These are phyloP conservation scores for Daldinia decipiens DNA, from an alignment of 495 filamentous ascomycete genomes.

Conservation along the genomic window DNA sequence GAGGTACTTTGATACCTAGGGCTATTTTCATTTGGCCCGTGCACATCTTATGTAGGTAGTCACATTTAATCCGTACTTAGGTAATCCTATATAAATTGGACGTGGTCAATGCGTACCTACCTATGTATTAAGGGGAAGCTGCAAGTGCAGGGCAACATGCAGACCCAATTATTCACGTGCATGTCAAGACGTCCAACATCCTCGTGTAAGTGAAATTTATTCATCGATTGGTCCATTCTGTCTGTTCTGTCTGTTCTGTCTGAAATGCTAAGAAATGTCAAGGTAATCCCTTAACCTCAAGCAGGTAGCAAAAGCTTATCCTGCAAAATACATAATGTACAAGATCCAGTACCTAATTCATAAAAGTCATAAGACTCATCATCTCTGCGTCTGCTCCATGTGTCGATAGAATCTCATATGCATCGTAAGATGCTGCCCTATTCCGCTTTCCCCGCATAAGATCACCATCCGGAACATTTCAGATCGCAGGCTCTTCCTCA, in stretches of 20 bases:
- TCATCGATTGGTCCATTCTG: not conserved
- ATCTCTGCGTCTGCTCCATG: not conserved
- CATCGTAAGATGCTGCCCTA: not conserved
- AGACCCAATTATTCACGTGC: constrained; percentile 2
- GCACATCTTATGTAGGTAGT: not conserved
- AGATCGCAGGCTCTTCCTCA: not conserved
- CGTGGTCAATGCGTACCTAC: not conserved
- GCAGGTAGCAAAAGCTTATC: not conserved
- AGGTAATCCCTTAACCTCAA: not conserved
- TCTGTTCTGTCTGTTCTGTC: not conserved
- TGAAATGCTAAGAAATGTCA: not conserved
- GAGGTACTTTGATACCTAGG: constrained; percentile 38
- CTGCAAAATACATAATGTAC: not conserved
- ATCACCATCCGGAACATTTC: not conserved
- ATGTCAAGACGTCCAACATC: not conserved
- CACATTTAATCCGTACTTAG: no score
- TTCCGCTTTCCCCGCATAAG: not conserved
- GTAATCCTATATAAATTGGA: not conserved
- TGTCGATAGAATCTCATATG: not conserved
- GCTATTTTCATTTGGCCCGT: constrained; percentile 26
- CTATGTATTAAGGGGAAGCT: not conserved
- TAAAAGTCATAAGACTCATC: not conserved
- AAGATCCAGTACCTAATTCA: not conserved
- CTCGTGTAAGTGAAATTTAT: not conserved
- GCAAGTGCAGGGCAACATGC: not conserved